These are phyloP conservation scores for Galerina sulciceps DNA, from an alignment of 768 basidiomycete species.

Conservation along the genomic window DNA sequence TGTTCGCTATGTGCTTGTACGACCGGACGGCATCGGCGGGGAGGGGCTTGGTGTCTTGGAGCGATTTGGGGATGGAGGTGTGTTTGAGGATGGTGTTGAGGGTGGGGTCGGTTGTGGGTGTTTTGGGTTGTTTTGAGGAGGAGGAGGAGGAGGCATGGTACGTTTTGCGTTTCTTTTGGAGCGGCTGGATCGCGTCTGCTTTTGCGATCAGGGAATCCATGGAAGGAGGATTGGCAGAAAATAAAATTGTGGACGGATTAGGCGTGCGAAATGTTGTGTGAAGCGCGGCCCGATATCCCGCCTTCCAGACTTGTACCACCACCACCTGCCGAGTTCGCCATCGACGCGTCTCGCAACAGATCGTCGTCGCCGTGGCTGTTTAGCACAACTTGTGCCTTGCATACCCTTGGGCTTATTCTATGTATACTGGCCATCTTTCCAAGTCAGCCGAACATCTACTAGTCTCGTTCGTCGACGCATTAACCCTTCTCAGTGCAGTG, in stretches of 20 bases:
- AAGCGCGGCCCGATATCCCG: no score
- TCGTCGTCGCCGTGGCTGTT: no score
- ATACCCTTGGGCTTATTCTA: no score
- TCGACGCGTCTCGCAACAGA: no score
- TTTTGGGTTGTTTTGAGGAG: conserved; percentile 29
- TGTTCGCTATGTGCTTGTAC: conserved; percentile 70
- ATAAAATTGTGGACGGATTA: conserved; percentile 4
- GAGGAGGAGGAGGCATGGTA: conserved; percentile 12
- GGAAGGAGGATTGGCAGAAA: background rate
- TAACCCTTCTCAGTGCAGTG: no score
- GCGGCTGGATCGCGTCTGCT: conserved; percentile 59
- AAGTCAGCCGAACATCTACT: no score
- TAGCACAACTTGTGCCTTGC: no score
- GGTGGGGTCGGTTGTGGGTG: conserved; percentile 49
- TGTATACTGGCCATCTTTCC: no score
- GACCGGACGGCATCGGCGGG: conserved; percentile 50
- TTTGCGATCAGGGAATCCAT: conserved; percentile 81
- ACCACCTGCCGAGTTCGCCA: no score
- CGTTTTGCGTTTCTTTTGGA: conserved; percentile 48
- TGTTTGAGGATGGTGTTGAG: conserved; percentile 57
- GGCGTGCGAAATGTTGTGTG: background rate
- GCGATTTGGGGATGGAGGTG: conserved; percentile 72
- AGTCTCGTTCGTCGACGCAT: no score
- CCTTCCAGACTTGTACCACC: no score
- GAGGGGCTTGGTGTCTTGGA: conserved; percentile 53